A percentile compares a stretch with the other conserved stretches of the same genome.
These are phyloP conservation scores for Xerocomus nothofagi DNA, from an alignment of 1,284 basidiomycete species.

Conservation along the genomic window DNA sequence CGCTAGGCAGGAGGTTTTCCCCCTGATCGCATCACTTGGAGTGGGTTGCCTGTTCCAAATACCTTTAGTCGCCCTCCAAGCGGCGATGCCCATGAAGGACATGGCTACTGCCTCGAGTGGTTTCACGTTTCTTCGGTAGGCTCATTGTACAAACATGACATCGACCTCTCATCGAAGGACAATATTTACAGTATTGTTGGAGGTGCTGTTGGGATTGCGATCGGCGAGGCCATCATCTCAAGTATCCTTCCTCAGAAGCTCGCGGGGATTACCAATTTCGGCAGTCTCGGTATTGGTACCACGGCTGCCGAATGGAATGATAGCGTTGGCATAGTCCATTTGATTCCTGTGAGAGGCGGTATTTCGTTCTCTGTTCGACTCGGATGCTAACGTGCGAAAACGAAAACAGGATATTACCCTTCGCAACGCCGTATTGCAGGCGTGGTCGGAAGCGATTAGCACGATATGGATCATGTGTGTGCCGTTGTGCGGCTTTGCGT, in stretches of 20 bases:
- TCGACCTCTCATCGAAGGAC: not conserved
- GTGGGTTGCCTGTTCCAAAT: slow-evolving; percentile 67
- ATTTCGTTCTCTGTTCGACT: slow-evolving; percentile 14
- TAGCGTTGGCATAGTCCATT: slow-evolving; percentile 51
- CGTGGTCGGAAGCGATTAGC: slow-evolving; percentile 66
- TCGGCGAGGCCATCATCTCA: slow-evolving; percentile 69
- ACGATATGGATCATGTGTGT: slow-evolving; percentile 72
- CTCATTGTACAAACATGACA: no score
- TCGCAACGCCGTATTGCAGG: slow-evolving; percentile 57
- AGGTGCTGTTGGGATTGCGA: slow-evolving; percentile 70
- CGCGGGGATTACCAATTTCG: slow-evolving; percentile 45
- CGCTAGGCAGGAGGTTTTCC: slow-evolving; percentile 58
- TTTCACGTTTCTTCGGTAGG: slow-evolving; percentile 60
- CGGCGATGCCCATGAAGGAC: slow-evolving; percentile 78
- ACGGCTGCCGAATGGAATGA: slow-evolving; percentile 54
- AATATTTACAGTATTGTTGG: slow-evolving; percentile 57
- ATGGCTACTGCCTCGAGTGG: slow-evolving; percentile 77
- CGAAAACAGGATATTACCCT: slow-evolving; percentile 51
- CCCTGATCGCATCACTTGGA: slow-evolving; percentile 59
- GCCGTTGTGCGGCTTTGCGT: slow-evolving; percentile 53
- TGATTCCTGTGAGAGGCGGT: slow-evolving; percentile 57
- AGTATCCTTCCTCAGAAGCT: slow-evolving; percentile 60
- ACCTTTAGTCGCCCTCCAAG: slow-evolving; percentile 71
- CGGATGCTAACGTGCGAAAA: no score
- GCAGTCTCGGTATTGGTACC: slow-evolving; percentile 44